Evolutionary conservation across 192 early-diverging fungal species (phyloP), one percentile per base, ranked within the genome.

Genomic region (Mortierella hygrophila): DNA sequence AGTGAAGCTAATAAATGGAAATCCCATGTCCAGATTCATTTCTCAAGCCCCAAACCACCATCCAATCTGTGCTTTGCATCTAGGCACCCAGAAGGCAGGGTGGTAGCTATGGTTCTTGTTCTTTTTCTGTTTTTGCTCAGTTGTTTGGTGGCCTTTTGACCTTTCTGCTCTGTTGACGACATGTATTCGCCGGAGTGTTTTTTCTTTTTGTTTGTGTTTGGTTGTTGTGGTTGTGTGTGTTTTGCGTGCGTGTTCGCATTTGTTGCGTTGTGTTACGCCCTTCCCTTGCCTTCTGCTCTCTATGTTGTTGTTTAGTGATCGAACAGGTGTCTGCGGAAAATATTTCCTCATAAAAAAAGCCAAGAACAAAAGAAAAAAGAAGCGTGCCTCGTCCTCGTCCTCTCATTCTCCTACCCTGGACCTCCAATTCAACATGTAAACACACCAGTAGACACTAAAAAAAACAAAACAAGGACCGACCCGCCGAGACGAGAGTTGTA

Each of bases 261-360:
- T 32, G 69, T 38, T 42, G 38, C 8, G 40, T 70, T 65, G 60
- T 65, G 60, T 65, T 32, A 65, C 60, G 60, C 60, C 60, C 29
- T 60, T 60, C 21, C n/a, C n/a, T 26, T 23, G 0, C 7, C 55
- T 60, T 60, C 16, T 35, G 55, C 55, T 60, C 23, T 26, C 16
- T 9, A 29, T 16, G 4, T n/a, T 60, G n/a, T 60, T 60, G 55
- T 26, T 65, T 65, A 32, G 29, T 11, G 20, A 71, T 46, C 46
- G 54, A 55, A 54, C 29, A 55, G 38, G 73, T 57, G 73, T 74
- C 73, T 74, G 49, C 73, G 73, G 73, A 74, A 74, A 74, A 74
- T 74, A 55, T 74, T 55, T 74, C 52, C 8, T 74, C 54, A 35
- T 18, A 73, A 72, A 7, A 49, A 42, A 47, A 41, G 42, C n/a